These are phyloP conservation scores for Gillenia trifoliata DNA, from an alignment of 306 rosid species.

Conservation along the genomic window DNA sequence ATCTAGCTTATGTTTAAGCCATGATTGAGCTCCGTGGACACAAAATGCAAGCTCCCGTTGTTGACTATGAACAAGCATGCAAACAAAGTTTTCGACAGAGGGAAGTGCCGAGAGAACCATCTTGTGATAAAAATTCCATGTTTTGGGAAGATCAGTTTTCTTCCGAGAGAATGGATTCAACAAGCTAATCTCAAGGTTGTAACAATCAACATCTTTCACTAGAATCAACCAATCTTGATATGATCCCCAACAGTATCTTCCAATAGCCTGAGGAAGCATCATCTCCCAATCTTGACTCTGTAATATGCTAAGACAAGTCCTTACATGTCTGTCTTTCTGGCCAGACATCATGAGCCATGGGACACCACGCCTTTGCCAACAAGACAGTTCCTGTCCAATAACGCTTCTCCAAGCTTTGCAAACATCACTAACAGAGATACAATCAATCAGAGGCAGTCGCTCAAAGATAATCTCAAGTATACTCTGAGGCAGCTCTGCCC, in stretches of 20 bases:
- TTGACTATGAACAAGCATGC: constrained; percentile 49
- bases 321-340: constrained; percentile 26
- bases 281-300: constrained; percentile 56
- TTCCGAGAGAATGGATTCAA: constrained; percentile 47
- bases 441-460: constrained; percentile 34
- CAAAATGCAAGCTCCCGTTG: constrained; percentile 41
- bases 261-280: constrained; percentile 33
- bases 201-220: constrained; percentile 31
- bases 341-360: constrained; percentile 62
- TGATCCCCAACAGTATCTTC: constrained; percentile 63
- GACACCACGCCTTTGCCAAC: constrained; percentile 41
- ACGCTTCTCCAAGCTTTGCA: constrained; percentile 51
- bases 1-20: constrained; percentile 34
- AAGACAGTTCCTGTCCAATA: constrained; percentile 43
- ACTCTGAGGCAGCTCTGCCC: constrained; percentile 43
- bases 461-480: constrained; percentile 39
- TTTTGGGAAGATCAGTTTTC: constrained; percentile 37
- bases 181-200: constrained; percentile 35
- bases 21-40: constrained; percentile 35
- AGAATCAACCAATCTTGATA: constrained; percentile 56
- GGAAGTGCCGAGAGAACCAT: constrained; percentile 51
- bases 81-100: constrained; percentile 27
- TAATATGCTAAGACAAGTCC: constrained; percentile 47
- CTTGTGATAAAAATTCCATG: constrained; percentile 65
- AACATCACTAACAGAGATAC: constrained; percentile 45